A percentile compares a stretch with the other conserved stretches of the same genome.
These are phyloP conservation scores for Cercospora citrullina DNA, from an alignment of 2,329 filamentous ascomycete genomes.

Conservation along the genomic window DNA sequence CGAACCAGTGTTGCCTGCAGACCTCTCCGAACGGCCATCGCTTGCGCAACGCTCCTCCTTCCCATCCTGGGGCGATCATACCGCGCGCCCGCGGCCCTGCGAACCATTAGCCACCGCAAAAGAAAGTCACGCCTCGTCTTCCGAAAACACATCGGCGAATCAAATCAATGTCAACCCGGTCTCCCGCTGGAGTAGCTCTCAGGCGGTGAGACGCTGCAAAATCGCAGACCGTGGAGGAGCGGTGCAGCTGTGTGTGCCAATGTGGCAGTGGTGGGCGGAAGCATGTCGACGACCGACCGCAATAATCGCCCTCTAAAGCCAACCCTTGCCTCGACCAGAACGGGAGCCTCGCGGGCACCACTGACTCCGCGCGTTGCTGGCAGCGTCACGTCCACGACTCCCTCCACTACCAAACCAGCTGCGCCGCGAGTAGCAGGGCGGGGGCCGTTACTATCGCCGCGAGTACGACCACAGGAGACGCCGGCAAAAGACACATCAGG, in stretches of 20 bases:
- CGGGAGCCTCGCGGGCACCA: constrained; percentile 45
- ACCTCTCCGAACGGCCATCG: background rate
- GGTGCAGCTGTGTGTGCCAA: background rate
- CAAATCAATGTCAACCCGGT: background rate
- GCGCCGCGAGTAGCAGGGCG: constrained; percentile 35
- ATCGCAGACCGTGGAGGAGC: background rate
- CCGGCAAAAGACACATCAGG: constrained; percentile 61
- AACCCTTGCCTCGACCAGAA: constrained; percentile 22
- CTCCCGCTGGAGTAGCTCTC: background rate
- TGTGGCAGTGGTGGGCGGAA: background rate
- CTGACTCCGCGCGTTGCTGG: constrained; percentile 58
- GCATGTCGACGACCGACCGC: constrained; percentile 15
- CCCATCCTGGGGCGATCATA: no score
- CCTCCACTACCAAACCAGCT: constrained; percentile 37
- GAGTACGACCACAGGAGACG: constrained; percentile 41
- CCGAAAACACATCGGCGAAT: background rate
- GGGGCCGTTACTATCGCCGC: constrained; percentile 42
- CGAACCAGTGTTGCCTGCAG: no score
- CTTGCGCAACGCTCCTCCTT: background rate
- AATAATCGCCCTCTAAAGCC: constrained; percentile 25
- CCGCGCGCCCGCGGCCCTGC: background rate
- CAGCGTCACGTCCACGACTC: constrained; percentile 20
- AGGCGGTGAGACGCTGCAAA: background rate
- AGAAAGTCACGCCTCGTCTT: background rate
- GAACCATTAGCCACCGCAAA: background rate